Evolutionary conservation across 345 rosid species (phyloP).

Genomic region (Citrus inodora): DNA sequence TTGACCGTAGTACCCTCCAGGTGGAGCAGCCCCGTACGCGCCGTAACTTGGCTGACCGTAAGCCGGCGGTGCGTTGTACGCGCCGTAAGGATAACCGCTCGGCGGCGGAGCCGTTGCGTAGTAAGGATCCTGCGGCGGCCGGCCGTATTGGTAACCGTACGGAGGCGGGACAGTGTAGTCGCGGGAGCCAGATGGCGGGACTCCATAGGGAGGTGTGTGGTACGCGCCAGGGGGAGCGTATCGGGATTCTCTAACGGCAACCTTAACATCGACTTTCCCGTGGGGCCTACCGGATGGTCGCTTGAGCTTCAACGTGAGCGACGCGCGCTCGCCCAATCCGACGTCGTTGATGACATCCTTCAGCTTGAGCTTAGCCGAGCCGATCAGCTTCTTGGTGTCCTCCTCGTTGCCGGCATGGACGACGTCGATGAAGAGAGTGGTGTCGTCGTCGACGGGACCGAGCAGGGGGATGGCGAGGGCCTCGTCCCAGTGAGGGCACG

Average conservation of each 20-base stretch:
- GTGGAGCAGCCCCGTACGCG: not conserved
- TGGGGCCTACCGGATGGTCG: conserved; percentile 94
- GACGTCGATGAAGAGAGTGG: conserved; percentile 54
- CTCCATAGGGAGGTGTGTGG: conserved; percentile 41
- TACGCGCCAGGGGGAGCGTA: conserved; percentile 13
- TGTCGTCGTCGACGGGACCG: conserved; percentile 35
- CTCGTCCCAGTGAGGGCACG: conserved; percentile 61
- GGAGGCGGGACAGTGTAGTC: conserved; percentile 27
- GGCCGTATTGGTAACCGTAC: conserved; percentile 27
- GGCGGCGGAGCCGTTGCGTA: conserved; percentile 22
- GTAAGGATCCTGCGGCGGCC: conserved; percentile 24
- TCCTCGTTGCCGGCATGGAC: conserved; percentile 69
- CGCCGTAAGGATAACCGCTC: conserved; percentile 28
- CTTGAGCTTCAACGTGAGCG: conserved; percentile 50
- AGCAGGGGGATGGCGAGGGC: conserved; percentile 45
- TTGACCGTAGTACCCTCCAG: conserved; percentile 14
- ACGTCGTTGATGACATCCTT: conserved; percentile 55
- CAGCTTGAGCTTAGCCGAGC: conserved; percentile 63
- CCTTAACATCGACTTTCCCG: conserved; percentile 63
- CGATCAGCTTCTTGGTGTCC: conserved; percentile 73
- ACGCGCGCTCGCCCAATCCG: conserved; percentile 40
- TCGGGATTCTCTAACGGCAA: conserved; percentile 37
- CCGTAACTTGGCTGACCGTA: conserved; percentile 27
- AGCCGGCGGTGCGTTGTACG: conserved; percentile 22
- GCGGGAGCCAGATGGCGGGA: conserved; percentile 29